Percentiles rank a stretch among this genome's conserved stretches.
Conservation (phyloP, 257 asterid genomes). For the Solanum gandarillasii region DNA sequence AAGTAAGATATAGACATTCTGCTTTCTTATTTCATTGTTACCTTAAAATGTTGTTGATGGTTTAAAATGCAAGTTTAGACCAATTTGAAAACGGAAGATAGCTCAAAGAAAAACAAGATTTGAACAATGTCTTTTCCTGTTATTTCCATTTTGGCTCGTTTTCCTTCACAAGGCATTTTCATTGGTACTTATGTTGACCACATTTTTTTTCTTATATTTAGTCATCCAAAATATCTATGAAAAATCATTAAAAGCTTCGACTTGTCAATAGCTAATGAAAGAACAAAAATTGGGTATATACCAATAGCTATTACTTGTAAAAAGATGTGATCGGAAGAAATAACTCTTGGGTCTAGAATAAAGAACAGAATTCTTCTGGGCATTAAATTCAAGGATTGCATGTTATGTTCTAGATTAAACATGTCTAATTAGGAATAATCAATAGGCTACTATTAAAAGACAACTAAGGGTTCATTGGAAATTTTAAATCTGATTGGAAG, state of each 20-base stretch:
- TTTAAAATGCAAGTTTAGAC: not conserved
- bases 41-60: not conserved
- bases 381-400: not conserved
- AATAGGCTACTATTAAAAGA: not conserved
- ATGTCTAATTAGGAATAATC: not conserved
- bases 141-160: not conserved
- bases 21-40: not conserved
- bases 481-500: not conserved
- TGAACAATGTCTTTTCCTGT: not conserved
- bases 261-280: not conserved
- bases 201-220: not conserved
- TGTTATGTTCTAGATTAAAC: not conserved
- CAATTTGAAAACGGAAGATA: not conserved
- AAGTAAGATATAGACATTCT: not conserved
- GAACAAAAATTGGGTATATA: not conserved
- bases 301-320: not conserved
- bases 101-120: not conserved
- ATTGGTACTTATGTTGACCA: not conserved
- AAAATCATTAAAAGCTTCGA: not conserved
- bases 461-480: not conserved
- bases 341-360: not conserved
- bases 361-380: not conserved
- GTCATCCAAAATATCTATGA: not conserved
- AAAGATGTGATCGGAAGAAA: not conserved
- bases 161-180: not conserved